Conservation (phyloP, 2,329 filamentous ascomycete species). For the Stagonosporopsis rhizophila region DNA sequence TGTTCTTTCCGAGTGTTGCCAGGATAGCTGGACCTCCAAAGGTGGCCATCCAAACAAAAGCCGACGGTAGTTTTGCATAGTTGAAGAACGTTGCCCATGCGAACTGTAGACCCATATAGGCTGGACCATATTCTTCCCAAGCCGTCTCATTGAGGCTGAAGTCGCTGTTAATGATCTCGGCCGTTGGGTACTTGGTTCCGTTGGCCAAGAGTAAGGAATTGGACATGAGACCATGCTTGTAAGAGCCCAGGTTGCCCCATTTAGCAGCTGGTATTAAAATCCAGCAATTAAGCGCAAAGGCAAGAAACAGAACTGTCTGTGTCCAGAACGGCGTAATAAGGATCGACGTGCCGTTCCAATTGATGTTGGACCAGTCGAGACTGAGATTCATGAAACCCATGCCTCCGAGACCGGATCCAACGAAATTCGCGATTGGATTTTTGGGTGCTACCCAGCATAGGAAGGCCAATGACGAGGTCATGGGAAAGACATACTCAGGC, state of each 20-base stretch:
- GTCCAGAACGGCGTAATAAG: conserved; percentile 66
- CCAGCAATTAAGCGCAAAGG: conserved; percentile 65
- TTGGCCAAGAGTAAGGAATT: conserved; percentile 62
- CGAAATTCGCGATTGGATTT: conserved; percentile 64
- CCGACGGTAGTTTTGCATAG: conserved; percentile 66
- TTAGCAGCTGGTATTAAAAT: conserved; percentile 65
- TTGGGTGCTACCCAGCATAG: conserved; percentile 69
- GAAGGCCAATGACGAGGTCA: conserved; percentile 66
- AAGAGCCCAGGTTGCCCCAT: conserved; percentile 62
- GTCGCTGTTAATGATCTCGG: conserved; percentile 52
- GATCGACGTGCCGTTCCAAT: conserved; percentile 50
- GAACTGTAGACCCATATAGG: conserved; percentile 65
- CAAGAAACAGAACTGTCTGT: conserved; percentile 62
- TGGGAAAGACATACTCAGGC: conserved; percentile 66
- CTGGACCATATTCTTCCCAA: conserved; percentile 58
- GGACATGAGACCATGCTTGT: conserved; percentile 64
- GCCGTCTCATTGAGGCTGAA: conserved; percentile 59
- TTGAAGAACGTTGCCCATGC: conserved; percentile 68
- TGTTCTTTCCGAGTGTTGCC: conserved; percentile 52
- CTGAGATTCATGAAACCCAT: conserved; percentile 68
- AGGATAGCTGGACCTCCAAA: conserved; percentile 62
- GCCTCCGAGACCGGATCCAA: conserved; percentile 67
- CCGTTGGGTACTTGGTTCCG: conserved; percentile 56
- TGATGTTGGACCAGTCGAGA: conserved; percentile 68
- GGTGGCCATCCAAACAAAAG: conserved; percentile 64